These are phyloP conservation scores for Pseudozyma hubeiensis DNA, from an alignment of 1,284 basidiomycete species.

Conservation along the genomic window DNA sequence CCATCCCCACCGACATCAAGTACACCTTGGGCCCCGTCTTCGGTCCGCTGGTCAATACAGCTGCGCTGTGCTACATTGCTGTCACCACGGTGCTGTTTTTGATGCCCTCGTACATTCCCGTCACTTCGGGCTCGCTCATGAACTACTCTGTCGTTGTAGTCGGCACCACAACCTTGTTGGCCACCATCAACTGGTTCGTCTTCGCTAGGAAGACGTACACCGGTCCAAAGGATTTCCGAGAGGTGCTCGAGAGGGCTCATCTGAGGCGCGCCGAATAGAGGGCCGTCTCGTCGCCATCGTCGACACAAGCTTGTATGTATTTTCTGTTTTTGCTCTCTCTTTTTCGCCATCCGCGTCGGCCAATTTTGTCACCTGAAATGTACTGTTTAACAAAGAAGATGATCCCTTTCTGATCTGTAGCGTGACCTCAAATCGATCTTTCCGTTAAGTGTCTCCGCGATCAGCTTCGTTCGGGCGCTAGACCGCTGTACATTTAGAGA, in stretches of 20 bases:
- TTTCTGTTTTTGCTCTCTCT: background rate
- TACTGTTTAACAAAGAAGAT: too few species aligned
- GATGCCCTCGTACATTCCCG: conserved; percentile 31
- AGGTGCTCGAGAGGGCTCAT: conserved; percentile 23
- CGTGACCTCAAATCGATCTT: too few species aligned
- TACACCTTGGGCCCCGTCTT: conserved; percentile 26
- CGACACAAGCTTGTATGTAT: background rate
- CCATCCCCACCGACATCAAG: conserved; percentile 33
- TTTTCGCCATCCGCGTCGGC: too few species aligned
- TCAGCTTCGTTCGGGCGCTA: too few species aligned
- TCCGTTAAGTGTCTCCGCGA: too few species aligned
- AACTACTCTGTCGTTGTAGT: conserved; percentile 43
- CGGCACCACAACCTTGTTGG: conserved; percentile 12
- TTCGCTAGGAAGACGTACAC: conserved; percentile 26
- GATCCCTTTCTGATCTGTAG: too few species aligned
- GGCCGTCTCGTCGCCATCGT: background rate
- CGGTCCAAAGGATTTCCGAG: conserved; percentile 20
- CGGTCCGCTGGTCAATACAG: conserved; percentile 35
- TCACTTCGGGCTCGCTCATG: conserved; percentile 33
- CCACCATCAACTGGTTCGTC: conserved; percentile 34
- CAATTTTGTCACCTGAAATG: too few species aligned
- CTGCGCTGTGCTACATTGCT: conserved; percentile 32
- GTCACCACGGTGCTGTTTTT: conserved; percentile 46
- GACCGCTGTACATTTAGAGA: too few species aligned
- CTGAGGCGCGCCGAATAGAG: conserved; percentile 13